Base-by-base conservation (phyloP, 176 grass and related monocot species). In the Triticum dicoccoides region DNA sequence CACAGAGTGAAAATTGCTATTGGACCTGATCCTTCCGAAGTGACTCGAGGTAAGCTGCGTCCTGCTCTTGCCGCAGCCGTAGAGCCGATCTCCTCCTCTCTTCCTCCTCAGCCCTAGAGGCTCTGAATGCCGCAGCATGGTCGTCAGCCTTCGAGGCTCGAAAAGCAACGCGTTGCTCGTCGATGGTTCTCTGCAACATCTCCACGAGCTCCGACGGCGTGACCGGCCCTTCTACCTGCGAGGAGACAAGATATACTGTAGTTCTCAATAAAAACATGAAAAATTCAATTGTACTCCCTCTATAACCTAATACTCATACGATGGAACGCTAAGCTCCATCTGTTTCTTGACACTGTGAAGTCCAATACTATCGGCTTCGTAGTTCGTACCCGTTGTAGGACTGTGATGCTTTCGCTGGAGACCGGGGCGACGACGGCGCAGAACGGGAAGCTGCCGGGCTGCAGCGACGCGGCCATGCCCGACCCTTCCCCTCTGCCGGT, bases 181-280 rank as follows among this genome's bases (percentile, higher is more conserved):
- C 93, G 2, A 91, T 92, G 80, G 76, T 91, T 64, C 88, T 86
- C 65, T 95, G 91, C 67, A 95, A 47, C 71, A 93, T 89, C 85
- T 95, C 90, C 79, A 95, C 80, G 24, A 95, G 83, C 81, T 92
- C 86, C 7, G 91, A 89, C 18, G 88, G 85, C 8, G 93, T 93
- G 35, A 93, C 88, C 10, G 91, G 86, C 14, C 93, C 93, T 78
- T 93, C 91, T 12, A 95, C 65, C 93, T 95, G 82, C 59, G 80
- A 20, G 7, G 1, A 44, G 42, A 79, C 34, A 11, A 54, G 35
- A 6, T 15, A n/a, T 65, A 33, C 18, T 29, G 4, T 21, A 30
- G 5, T 34, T 45, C 14, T 65, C 41, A 9, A 8, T 63, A 14
- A 11, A 64, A 70, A 30, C 0, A 77, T 6, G 17, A 25, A 12